These are phyloP conservation scores for Otatea glauca DNA, from an alignment of 176 grass and related monocot species.

Conservation along the genomic window DNA sequence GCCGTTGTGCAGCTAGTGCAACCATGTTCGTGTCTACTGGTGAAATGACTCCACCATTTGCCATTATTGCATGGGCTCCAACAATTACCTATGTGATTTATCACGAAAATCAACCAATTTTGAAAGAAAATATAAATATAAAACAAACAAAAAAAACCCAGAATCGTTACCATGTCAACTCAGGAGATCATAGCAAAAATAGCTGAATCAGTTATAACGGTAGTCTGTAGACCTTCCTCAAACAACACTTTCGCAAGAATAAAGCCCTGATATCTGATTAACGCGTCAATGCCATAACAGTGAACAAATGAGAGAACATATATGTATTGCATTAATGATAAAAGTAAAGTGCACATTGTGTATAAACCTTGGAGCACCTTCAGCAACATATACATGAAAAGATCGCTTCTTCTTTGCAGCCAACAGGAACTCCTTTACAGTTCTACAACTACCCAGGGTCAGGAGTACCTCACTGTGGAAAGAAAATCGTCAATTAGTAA, in stretches of 20 bases:
- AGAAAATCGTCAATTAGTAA: constrained; percentile 14
- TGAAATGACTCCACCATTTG: constrained; percentile 82
- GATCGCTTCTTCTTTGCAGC: constrained; percentile 81
- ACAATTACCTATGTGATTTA: constrained; percentile 66
- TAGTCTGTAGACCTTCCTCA: constrained; percentile 67
- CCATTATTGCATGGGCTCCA: constrained; percentile 91
- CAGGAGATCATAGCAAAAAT: constrained; percentile 88
- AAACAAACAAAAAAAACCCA: neutral
- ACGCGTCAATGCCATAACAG: constrained; percentile 3
- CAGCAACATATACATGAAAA: constrained; percentile 85
- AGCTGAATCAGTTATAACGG: constrained; percentile 81
- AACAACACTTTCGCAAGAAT: constrained; percentile 79
- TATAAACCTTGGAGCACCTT: constrained; percentile 83
- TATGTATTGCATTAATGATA: neutral
- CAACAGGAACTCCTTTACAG: constrained; percentile 77
- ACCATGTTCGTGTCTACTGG: constrained; percentile 79
- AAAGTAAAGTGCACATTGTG: constrained; percentile 11
- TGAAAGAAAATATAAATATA: neutral
- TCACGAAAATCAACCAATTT: constrained; percentile 8
- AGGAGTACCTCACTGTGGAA: constrained; percentile 76
- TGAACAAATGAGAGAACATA: neutral
- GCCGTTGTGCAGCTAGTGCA: constrained; percentile 72
- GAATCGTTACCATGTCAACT: constrained; percentile 72
- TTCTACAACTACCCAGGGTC: constrained; percentile 79
- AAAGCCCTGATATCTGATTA: constrained; percentile 74